phyloP scores from a whole-genome alignment of 345 rosid species.

The Hibiscus trionum region DNA sequence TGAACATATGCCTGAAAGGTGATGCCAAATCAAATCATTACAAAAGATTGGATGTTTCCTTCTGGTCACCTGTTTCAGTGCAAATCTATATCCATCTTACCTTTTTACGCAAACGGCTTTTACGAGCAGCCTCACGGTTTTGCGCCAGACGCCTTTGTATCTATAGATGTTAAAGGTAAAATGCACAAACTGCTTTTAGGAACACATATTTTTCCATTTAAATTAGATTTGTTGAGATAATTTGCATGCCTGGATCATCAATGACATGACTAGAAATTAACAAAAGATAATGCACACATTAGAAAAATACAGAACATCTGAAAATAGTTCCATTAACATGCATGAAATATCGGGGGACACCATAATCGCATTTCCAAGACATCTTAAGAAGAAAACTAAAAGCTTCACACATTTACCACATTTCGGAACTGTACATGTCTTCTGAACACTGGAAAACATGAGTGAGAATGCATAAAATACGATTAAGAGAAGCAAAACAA shows the following conservation, averaged over 20 bases:
- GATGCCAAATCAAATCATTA: slow-evolving; percentile 12
- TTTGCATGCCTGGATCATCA: not conserved
- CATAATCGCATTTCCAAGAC: not conserved
- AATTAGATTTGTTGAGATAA: not conserved
- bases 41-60: not conserved
- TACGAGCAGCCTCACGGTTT: slow-evolving; percentile 97
- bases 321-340: not conserved
- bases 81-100: slow-evolving; percentile 25
- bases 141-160: slow-evolving; percentile 90
- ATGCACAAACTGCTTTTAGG: not conserved
- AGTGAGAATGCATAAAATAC: not conserved
- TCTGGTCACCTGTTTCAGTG: not conserved
- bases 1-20: slow-evolving; percentile 82
- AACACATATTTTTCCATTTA: not conserved
- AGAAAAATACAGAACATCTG: not conserved
- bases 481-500: not conserved
- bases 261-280: not conserved
- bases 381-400: not conserved
- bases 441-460: not conserved
- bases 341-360: not conserved
- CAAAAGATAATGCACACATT: not conserved
- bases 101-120: slow-evolving; percentile 93
- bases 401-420: not conserved
- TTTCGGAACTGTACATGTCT: not conserved
- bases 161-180: slow-evolving; percentile 25